These are phyloP conservation scores for Xylaria sp. DNA, from an alignment of 2,329 filamentous ascomycete species.

Conservation along the genomic window DNA sequence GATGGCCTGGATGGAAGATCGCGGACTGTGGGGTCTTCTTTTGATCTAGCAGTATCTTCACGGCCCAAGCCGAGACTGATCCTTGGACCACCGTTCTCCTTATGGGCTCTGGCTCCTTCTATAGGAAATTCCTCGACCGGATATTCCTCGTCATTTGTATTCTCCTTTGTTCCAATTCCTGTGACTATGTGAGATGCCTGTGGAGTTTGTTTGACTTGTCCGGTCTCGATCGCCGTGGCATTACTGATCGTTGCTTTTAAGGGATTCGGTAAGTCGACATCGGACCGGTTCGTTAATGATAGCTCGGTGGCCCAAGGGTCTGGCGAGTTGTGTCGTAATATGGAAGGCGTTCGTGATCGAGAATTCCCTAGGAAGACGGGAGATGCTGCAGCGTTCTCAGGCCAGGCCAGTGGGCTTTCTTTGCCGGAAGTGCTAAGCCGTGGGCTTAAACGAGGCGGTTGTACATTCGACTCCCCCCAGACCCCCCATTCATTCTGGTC, in stretches of 20 bases:
- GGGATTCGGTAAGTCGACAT: constrained; percentile 23
- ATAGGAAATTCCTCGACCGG: background rate
- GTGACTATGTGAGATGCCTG: background rate
- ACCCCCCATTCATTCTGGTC: constrained; percentile 46
- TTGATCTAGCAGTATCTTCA: constrained; percentile 19
- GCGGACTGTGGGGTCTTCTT: constrained; percentile 30
- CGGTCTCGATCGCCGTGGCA: constrained; percentile 11
- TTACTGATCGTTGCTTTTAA: constrained; percentile 20
- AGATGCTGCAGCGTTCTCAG: constrained; percentile 52
- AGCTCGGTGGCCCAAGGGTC: constrained; percentile 56
- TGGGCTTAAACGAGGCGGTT: constrained; percentile 48
- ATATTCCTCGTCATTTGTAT: background rate
- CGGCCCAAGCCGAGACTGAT: constrained; percentile 1
- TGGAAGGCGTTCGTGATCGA: constrained; percentile 48
- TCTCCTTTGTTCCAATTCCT: background rate
- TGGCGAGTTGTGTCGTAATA: constrained; percentile 51
- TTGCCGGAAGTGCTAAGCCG: constrained; percentile 49
- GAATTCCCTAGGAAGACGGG: constrained; percentile 47
- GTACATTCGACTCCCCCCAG: constrained; percentile 46
- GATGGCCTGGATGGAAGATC: constrained; percentile 44
- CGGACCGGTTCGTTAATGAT: constrained; percentile 41
- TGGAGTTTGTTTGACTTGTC: constrained; percentile 9
- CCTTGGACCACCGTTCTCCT: background rate
- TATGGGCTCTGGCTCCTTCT: background rate
- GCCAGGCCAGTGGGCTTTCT: constrained; percentile 54